Conservation (phyloP, 345 rosid species). For the Arabidopsis suecica region DNA sequence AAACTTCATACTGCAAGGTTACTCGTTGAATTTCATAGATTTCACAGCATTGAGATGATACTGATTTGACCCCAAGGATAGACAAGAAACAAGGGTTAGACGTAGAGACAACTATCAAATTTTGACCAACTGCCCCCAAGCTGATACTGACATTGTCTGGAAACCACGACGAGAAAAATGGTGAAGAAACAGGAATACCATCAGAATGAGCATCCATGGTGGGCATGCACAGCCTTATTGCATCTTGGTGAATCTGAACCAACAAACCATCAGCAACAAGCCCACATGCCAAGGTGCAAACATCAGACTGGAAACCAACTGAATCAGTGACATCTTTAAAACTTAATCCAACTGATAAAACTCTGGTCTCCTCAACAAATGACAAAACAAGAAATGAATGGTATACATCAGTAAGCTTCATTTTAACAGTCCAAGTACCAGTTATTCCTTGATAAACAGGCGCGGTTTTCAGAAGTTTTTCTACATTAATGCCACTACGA, state of each 20-base stretch:
- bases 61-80: constrained; percentile 75
- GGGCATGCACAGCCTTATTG: constrained; percentile 87
- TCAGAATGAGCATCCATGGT: constrained; percentile 82
- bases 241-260: constrained; percentile 88
- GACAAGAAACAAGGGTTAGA: constrained; percentile 86
- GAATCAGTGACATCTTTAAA: constrained; percentile 94
- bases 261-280: constrained; percentile 79
- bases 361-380: constrained; percentile 97
- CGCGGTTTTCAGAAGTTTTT: constrained; percentile 82
- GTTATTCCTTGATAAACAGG: constrained; percentile 92
- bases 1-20: constrained; percentile 77
- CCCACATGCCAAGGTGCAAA: constrained; percentile 96
- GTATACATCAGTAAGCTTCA: constrained; percentile 71
- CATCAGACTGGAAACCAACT: constrained; percentile 92
- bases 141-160: constrained; percentile 76
- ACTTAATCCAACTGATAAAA: constrained; percentile 91
- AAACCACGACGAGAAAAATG: constrained; percentile 82
- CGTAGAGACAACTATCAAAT: constrained; percentile 81
- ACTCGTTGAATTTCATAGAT: constrained; percentile 81
- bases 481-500: constrained; percentile 83
- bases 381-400: constrained; percentile 96
- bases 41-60: constrained; percentile 62
- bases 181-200: constrained; percentile 72
- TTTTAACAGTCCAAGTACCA: constrained; percentile 86
- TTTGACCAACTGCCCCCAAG: constrained; percentile 89